A percentile compares a stretch with the other conserved stretches of the same genome.
phyloP scores from a whole-genome alignment of 1,284 basidiomycete genomes.

The Moesziomyces globuligerus region DNA sequence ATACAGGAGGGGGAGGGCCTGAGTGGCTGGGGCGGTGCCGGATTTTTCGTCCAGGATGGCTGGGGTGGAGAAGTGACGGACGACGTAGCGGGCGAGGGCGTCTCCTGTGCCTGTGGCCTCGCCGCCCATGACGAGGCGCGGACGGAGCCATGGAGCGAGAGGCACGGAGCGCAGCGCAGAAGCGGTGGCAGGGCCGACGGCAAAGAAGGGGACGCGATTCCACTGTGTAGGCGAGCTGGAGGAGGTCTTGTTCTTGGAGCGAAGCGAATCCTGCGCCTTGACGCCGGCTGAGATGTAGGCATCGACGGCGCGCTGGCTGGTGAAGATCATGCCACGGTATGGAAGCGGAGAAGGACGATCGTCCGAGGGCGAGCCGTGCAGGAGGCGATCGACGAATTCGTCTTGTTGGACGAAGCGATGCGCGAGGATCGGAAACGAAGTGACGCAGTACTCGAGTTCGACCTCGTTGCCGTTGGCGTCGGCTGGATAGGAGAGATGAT shows the following conservation, averaged over 20 bases:
- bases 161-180: constrained; percentile 40
- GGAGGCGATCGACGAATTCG: constrained; percentile 39
- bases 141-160: constrained; percentile 47
- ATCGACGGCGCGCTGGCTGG: constrained; percentile 62
- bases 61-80: constrained; percentile 41
- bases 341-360: neutral
- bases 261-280: constrained; percentile 21
- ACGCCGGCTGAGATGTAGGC: constrained; percentile 56
- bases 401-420: constrained; percentile 48
- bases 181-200: constrained; percentile 61
- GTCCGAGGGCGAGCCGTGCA: constrained; percentile 23
- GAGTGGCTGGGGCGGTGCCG: constrained; percentile 6
- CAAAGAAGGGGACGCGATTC: constrained; percentile 62
- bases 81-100: constrained; percentile 53
- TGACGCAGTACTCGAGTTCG: constrained; percentile 57
- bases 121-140: constrained; percentile 53
- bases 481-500: constrained; percentile 50
- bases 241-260: constrained; percentile 21
- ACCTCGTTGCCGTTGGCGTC: constrained; percentile 32
- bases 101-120: constrained; percentile 61
- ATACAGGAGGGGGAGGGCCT: constrained; percentile 46
- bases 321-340: constrained; percentile 59
- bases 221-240: constrained; percentile 44
- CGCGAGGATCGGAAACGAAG: constrained; percentile 55
- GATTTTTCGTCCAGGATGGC: constrained; percentile 24